A percentile compares a stretch with the other conserved stretches of the same genome.
phyloP scores from a whole-genome alignment of 495 filamentous ascomycete species.

The Aspergillus cristatus region DNA sequence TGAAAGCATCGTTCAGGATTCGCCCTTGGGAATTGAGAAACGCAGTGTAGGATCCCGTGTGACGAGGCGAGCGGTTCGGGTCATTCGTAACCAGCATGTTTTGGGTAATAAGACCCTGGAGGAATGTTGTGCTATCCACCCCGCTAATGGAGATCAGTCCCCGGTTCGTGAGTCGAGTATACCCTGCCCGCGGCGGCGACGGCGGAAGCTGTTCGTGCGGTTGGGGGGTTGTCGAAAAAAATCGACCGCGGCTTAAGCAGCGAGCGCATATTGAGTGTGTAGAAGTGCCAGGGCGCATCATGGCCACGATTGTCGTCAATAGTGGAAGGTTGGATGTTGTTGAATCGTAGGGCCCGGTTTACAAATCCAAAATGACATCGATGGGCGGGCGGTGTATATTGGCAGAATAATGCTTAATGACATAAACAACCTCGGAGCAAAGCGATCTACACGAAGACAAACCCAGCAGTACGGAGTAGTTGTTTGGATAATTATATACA shows the following conservation, averaged over 20 bases:
- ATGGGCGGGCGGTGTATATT: constrained; percentile 12
- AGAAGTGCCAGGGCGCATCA: constrained; percentile 24
- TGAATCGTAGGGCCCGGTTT: constrained; percentile 2
- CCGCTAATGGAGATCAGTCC: constrained; percentile 71
- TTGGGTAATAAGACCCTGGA: constrained; percentile 78
- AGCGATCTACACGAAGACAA: no score
- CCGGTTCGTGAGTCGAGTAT: constrained; percentile 53
- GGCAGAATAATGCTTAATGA: constrained; percentile 22
- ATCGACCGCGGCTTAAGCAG: constrained; percentile 16
- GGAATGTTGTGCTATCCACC: constrained; percentile 66
- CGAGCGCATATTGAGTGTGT: constrained; percentile 17
- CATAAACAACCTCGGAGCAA: background rate
- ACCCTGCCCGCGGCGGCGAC: constrained; percentile 29
- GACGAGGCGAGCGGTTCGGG: constrained; percentile 20
- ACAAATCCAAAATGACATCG: constrained; percentile 8
- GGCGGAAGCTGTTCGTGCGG: constrained; percentile 11
- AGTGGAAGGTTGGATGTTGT: background rate
- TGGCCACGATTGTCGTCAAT: constrained; percentile 3
- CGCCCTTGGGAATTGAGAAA: constrained; percentile 83
- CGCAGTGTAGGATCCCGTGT: constrained; percentile 56
- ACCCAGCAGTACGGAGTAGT: no score
- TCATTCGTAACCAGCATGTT: constrained; percentile 50
- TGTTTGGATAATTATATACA: no score
- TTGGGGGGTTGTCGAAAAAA: constrained; percentile 25
- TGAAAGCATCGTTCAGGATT: constrained; percentile 79